Percentiles rank a stretch among this genome's conserved stretches.
Evolutionary conservation across 805 yeast genomes (phyloP).

Genomic region (Isabelozyma heimii): DNA sequence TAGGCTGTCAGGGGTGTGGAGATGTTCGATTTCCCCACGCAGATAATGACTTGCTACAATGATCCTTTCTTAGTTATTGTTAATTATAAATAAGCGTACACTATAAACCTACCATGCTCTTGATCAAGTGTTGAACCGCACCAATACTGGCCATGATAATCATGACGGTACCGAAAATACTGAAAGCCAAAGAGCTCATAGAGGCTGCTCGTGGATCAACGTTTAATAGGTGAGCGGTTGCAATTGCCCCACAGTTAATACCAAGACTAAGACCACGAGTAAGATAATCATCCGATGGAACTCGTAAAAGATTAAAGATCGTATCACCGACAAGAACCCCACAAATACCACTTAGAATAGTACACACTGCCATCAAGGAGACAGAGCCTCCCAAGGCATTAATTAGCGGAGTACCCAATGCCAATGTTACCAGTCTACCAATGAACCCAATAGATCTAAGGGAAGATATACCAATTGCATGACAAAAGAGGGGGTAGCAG

Average conservation of each 20-base stretch:
- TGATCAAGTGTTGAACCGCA: conserved; percentile 22
- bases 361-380: conserved; percentile 74
- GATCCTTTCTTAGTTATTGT: neutral
- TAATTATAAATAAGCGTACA: neutral
- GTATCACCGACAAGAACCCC: conserved; percentile 67
- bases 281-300: conserved; percentile 63
- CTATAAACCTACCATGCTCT: conserved; percentile 1
- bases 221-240: conserved; percentile 70
- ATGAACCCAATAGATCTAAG: conserved; percentile 68
- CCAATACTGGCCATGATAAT: conserved; percentile 63
- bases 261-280: conserved; percentile 78
- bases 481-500: conserved; percentile 68
- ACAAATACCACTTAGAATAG: conserved; percentile 71
- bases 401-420: conserved; percentile 74
- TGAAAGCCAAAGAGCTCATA: conserved; percentile 68
- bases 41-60: too few relatives aligned
- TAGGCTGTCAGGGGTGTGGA: too few relatives aligned
- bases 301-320: conserved; percentile 48
- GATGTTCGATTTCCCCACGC: too few relatives aligned
- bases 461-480: conserved; percentile 60
- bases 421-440: conserved; percentile 76
- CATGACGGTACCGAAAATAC: conserved; percentile 71
- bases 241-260: conserved; percentile 77
- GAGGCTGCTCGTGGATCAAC: conserved; percentile 80
- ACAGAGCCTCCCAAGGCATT: conserved; percentile 65